Conservation (phyloP, 305 asterid genomes). For the Solanum hybrid region DNA sequence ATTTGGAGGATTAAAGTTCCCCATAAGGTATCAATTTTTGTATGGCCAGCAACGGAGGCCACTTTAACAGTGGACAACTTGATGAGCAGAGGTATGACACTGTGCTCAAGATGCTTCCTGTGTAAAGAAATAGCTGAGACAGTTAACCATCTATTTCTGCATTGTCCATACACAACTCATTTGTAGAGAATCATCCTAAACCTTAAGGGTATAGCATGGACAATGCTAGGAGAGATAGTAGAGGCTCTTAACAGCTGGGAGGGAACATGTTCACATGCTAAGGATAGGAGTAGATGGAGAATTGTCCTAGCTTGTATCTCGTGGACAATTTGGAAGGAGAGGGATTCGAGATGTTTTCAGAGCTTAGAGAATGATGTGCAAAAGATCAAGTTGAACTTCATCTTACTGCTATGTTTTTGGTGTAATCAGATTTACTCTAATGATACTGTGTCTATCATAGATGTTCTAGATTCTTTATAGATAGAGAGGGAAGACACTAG, state of each 20-base stretch:
- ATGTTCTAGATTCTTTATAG: background rate
- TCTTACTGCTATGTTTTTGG: background rate
- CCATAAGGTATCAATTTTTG: background rate
- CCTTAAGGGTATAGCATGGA: background rate
- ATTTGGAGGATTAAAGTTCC: background rate
- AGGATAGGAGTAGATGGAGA: background rate
- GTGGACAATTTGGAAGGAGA: background rate
- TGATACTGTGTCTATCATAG: background rate
- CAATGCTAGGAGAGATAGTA: background rate
- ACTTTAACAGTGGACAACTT: background rate
- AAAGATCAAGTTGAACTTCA: background rate
- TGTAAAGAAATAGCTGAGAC: background rate
- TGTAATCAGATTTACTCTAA: background rate
- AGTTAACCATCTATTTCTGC: background rate
- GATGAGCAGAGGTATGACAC: background rate
- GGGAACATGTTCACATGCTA: background rate
- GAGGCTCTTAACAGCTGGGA: background rate
- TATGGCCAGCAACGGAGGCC: background rate
- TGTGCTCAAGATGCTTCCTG: background rate
- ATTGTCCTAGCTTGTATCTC: background rate
- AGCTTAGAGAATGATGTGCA: background rate
- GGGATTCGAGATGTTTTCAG: background rate
- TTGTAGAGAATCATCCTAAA: background rate
- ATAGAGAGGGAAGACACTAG: background rate
- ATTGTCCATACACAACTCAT: background rate